These are phyloP conservation scores for Odonthalia washingtoniensis DNA, from an alignment of 31 red algal species.

Conservation along the genomic window DNA sequence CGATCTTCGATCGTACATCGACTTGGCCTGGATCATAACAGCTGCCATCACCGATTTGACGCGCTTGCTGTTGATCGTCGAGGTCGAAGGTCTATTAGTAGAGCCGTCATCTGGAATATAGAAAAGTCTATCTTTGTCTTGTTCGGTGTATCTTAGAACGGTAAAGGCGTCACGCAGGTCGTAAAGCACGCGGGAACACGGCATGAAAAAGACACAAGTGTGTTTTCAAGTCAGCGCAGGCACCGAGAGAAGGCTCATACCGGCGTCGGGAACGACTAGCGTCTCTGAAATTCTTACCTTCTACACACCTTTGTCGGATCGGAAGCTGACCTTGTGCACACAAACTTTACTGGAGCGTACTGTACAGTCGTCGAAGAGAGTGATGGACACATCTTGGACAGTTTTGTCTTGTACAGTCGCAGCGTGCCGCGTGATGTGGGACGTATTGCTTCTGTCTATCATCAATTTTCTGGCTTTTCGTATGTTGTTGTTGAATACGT, in stretches of 20 bases:
- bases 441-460: constrained; percentile 32
- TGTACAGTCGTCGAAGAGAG: constrained; percentile 16
- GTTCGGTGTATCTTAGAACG: constrained; percentile 11
- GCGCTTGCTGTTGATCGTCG: no score
- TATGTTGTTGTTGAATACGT: neutral
- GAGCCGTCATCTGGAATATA: neutral
- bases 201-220: constrained; percentile 29
- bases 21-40: no score
- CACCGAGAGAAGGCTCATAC: constrained; percentile 41
- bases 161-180: constrained; percentile 24
- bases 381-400: neutral
- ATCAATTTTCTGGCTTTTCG: neutral
- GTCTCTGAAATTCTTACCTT: neutral
- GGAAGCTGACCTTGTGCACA: constrained; percentile 6
- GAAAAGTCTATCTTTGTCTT: constrained; percentile 30
- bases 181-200: neutral
- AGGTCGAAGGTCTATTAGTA: neutral
- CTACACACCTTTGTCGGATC: neutral
- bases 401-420: neutral
- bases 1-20: no score
- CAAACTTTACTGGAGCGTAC: neutral
- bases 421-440: constrained; percentile 22
- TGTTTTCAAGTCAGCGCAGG: constrained; percentile 14
- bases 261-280: neutral
- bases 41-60: no score